A percentile compares a stretch with the other conserved stretches of the same genome.
These are phyloP conservation scores for Epichloe scottii DNA, from an alignment of 2,329 filamentous ascomycete species.

Conservation along the genomic window DNA sequence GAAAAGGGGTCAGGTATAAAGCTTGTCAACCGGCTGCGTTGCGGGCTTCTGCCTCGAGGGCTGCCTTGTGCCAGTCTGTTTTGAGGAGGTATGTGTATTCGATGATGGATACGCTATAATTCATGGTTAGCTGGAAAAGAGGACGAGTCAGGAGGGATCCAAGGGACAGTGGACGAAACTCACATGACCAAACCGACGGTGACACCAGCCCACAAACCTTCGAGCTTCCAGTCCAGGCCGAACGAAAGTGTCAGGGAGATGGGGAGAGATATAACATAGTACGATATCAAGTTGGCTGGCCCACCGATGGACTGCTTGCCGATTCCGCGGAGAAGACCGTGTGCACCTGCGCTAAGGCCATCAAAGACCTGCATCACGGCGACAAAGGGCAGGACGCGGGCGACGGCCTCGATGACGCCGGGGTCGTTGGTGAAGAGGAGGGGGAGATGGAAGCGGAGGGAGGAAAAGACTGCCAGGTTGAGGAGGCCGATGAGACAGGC, in stretches of 20 bases:
- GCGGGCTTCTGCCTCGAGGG: conserved; percentile 37
- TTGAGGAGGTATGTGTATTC: conserved; percentile 40
- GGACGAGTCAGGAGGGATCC: not conserved
- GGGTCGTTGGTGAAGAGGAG: conserved; percentile 64
- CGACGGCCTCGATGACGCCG: conserved; percentile 56
- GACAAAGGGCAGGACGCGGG: conserved; percentile 62
- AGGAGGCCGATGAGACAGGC: conserved; percentile 62
- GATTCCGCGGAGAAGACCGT: conserved; percentile 75
- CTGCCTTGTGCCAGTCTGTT: conserved; percentile 43
- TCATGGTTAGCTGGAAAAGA: conserved; percentile 5
- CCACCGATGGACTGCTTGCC: conserved; percentile 84
- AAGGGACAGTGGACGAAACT: conserved; percentile 17
- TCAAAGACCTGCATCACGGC: conserved; percentile 89
- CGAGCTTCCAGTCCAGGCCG: conserved; percentile 60
- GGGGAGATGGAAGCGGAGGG: conserved; percentile 61
- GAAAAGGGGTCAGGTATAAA: too few species aligned
- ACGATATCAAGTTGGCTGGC: conserved; percentile 74
- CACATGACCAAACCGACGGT: conserved; percentile 56
- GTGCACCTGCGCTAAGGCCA: conserved; percentile 63
- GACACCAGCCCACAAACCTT: conserved; percentile 71
- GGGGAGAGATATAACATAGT: conserved; percentile 78
- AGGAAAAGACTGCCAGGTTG: conserved; percentile 59
- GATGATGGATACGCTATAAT: conserved; percentile 33
- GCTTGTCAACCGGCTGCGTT: conserved; percentile 31
- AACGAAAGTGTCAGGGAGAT: conserved; percentile 71